Conservation (phyloP, 371 early-diverging fungal genomes). For the Syncephalastrum sp. region DNA sequence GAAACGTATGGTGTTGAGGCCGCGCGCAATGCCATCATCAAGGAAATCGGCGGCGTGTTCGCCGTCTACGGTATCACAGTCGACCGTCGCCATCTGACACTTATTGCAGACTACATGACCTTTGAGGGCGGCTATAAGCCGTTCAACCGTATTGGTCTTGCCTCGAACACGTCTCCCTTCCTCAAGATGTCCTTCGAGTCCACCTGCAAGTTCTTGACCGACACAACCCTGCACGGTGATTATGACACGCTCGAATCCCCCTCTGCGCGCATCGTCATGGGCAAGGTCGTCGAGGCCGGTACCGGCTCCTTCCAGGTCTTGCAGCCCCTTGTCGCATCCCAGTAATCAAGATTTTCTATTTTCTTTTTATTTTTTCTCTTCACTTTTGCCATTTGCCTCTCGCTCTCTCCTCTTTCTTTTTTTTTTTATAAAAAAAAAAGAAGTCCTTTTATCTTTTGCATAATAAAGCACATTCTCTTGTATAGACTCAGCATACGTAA, state of each 20-base stretch:
- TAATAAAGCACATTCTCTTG: conserved; percentile 2
- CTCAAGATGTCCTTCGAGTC: conserved; percentile 98
- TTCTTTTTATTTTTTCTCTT: background rate
- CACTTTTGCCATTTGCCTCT: too few relatives aligned
- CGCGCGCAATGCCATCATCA: conserved; percentile 92
- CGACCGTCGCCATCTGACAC: conserved; percentile 93
- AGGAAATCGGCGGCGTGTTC: conserved; percentile 96
- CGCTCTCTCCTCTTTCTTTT: background rate
- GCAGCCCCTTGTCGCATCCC: conserved; percentile 43
- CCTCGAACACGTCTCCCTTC: conserved; percentile 91
- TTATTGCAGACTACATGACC: conserved; percentile 99
- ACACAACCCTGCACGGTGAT: conserved; percentile 87
- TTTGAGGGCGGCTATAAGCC: conserved; percentile 98
- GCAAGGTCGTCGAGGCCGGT: conserved; percentile 91
- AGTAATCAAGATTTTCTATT: background rate
- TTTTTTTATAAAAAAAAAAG: too few relatives aligned
- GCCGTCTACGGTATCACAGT: conserved; percentile 97
- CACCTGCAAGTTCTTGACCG: conserved; percentile 92
- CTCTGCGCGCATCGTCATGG: conserved; percentile 91
- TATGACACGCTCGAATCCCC: conserved; percentile 88
- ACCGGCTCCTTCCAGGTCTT: conserved; percentile 94
- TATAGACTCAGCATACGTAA: conserved; percentile 3
- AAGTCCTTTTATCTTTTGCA: conserved; percentile 6
- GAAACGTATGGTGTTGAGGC: conserved; percentile 99
- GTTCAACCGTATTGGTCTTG: conserved; percentile 94